These are phyloP conservation scores for Rosa persica DNA, from an alignment of 306 rosid species.

Conservation along the genomic window DNA sequence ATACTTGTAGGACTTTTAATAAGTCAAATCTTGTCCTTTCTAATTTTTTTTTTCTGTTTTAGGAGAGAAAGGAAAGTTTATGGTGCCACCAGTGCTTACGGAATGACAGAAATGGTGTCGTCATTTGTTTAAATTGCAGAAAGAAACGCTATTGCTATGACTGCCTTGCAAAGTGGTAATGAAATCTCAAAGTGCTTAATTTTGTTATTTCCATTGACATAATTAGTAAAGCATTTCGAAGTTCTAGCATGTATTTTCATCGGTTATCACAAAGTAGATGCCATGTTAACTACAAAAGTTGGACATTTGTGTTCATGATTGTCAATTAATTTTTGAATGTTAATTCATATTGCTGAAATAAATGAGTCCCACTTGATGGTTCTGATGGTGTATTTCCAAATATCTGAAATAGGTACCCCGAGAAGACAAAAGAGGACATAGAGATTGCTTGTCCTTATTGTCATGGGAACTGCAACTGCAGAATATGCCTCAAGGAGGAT, in stretches of 20 bases:
- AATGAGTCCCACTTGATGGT: slow-evolving; percentile 18
- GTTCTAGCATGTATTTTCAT: background rate
- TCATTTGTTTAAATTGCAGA: slow-evolving; percentile 50
- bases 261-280: background rate
- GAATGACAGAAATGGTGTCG: slow-evolving; percentile 36
- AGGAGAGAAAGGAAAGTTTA: slow-evolving; percentile 42
- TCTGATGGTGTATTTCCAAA: slow-evolving; percentile 26
- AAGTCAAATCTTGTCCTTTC: slow-evolving; percentile 12
- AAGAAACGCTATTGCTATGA: slow-evolving; percentile 55
- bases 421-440: slow-evolving; percentile 50
- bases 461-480: slow-evolving; percentile 55
- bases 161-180: slow-evolving; percentile 66
- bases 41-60: slow-evolving; percentile 19
- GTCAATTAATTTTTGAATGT: slow-evolving; percentile 1
- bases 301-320: slow-evolving; percentile 6
- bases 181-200: slow-evolving; percentile 1
- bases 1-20: background rate
- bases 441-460: slow-evolving; percentile 57
- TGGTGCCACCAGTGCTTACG: slow-evolving; percentile 63
- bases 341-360: background rate
- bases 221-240: background rate
- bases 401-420: slow-evolving; percentile 49
- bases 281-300: background rate
- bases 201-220: background rate
- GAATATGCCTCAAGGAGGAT: slow-evolving; percentile 56